Evolutionary conservation across 345 rosid genomes (phyloP).

Genomic region (Draba incana): DNA sequence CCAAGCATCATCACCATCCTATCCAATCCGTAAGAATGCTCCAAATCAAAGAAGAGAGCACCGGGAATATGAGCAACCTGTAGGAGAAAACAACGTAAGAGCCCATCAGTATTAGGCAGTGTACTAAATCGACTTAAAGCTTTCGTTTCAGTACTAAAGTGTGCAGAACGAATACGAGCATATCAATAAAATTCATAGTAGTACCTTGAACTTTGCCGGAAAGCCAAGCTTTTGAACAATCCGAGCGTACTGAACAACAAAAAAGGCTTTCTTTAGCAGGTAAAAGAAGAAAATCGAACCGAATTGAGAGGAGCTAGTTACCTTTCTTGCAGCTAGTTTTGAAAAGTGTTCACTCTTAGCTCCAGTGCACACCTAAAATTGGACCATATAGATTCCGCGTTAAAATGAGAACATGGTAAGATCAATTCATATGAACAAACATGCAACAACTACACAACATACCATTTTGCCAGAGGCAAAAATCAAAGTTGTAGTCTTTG

Average conservation of each 20-base stretch:
- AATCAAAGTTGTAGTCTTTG: constrained; percentile 87
- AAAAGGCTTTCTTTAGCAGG: constrained; percentile 14
- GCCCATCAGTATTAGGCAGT: too few species aligned
- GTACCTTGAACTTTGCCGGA: constrained; percentile 86
- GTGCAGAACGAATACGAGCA: too few species aligned
- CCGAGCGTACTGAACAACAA: constrained; percentile 65
- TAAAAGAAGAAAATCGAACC: neutral
- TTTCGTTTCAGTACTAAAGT: too few species aligned
- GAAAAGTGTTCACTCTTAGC: constrained; percentile 86
- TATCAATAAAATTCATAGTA: too few species aligned
- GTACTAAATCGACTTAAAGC: too few species aligned
- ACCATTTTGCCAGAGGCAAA: constrained; percentile 96
- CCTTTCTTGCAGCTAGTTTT: constrained; percentile 85
- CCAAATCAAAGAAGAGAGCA: too few species aligned
- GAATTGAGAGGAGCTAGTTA: constrained; percentile 20
- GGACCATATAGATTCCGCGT: constrained; percentile 8
- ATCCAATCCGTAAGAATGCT: too few species aligned
- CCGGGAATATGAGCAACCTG: too few species aligned
- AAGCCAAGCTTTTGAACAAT: constrained; percentile 90
- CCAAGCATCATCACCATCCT: too few species aligned
- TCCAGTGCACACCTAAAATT: constrained; percentile 74
- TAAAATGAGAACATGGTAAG: constrained; percentile 20
- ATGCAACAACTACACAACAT: neutral
- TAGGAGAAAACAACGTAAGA: too few species aligned
- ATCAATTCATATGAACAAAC: neutral